phyloP scores from a whole-genome alignment of 192 early-diverging fungal species.

The Diversispora eburnea region DNA sequence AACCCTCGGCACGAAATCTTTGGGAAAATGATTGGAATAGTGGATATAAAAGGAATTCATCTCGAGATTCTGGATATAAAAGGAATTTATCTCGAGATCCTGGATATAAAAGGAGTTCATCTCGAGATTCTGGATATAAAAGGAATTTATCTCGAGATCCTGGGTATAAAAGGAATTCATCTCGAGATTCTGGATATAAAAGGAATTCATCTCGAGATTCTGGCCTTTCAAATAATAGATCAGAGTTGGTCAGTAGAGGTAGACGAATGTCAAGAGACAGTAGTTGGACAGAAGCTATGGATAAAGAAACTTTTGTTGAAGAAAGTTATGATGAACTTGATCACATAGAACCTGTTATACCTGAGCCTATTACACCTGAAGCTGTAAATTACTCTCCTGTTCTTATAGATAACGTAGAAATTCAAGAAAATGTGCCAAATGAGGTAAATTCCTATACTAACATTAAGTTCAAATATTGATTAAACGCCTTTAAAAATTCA shows the following conservation, averaged over 20 bases:
- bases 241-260: background rate
- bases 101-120: background rate
- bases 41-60: background rate
- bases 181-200: background rate
- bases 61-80: background rate
- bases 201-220: background rate
- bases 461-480: background rate
- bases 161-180: background rate
- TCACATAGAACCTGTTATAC: conserved; percentile 3
- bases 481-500: background rate
- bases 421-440: background rate
- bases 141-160: background rate
- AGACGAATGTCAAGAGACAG: conserved; percentile 1
- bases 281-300: background rate
- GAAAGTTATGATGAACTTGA: background rate
- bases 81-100: background rate
- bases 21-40: conserved; percentile 4
- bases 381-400: background rate
- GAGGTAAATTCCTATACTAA: conserved; percentile 3
- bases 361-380: background rate
- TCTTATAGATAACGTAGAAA: conserved; percentile 21
- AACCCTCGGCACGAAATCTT: background rate
- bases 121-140: background rate
- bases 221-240: background rate
- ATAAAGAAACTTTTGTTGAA: background rate